Evolutionary conservation across 2,329 filamentous ascomycete genomes (phyloP).

Genomic region (Chaetomiaceae sp.): DNA sequence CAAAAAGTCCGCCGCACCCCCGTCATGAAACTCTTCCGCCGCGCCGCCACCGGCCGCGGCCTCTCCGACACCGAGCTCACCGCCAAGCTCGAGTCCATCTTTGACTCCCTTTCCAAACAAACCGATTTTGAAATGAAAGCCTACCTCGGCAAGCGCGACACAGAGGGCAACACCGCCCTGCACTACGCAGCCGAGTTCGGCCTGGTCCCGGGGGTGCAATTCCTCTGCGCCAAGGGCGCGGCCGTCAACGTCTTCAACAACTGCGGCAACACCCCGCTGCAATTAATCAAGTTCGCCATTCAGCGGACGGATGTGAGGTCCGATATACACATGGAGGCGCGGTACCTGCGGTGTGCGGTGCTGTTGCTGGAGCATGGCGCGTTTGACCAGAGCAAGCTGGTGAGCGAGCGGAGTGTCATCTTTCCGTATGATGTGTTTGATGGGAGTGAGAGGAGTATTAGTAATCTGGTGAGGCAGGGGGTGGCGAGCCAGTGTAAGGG

Average conservation of each 20-base stretch:
- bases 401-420: conserved; percentile 25
- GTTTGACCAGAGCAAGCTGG: conserved; percentile 29
- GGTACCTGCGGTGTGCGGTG: conserved; percentile 27
- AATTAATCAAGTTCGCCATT: conserved; percentile 28
- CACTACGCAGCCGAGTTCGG: conserved; percentile 28
- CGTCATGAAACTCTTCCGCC: conserved; percentile 26
- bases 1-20: conserved; percentile 23
- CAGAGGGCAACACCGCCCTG: conserved; percentile 27
- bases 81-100: conserved; percentile 18
- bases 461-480: conserved; percentile 24
- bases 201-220: conserved; percentile 25
- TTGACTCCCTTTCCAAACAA: conserved; percentile 18
- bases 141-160: conserved; percentile 25
- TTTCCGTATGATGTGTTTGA: conserved; percentile 28
- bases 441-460: conserved; percentile 25
- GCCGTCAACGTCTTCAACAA: conserved; percentile 28
- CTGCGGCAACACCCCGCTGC: conserved; percentile 28
- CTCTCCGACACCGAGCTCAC: conserved; percentile 21
- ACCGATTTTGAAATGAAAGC: conserved; percentile 18
- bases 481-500: conserved; percentile 25
- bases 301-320: conserved; percentile 28
- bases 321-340: conserved; percentile 29
- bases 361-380: conserved; percentile 26
- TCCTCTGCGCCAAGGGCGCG: conserved; percentile 21
- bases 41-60: conserved; percentile 21